A percentile compares a stretch with the other conserved stretches of the same genome.
These are phyloP conservation scores for Trypanosoma caninum DNA, from an alignment of 208 protist species.

Conservation along the genomic window DNA sequence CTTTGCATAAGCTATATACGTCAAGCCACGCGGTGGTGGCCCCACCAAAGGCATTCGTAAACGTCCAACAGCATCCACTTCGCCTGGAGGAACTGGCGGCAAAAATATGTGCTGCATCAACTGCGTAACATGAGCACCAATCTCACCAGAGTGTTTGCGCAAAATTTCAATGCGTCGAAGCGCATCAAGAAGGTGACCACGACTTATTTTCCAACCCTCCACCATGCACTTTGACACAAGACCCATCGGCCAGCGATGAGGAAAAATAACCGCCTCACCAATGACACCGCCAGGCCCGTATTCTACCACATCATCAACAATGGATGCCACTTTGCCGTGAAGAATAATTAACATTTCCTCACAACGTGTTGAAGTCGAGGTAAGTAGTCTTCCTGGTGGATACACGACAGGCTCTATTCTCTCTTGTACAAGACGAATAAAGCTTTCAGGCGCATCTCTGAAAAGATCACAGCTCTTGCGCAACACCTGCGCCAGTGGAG, in stretches of 20 bases:
- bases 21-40: slow-evolving; percentile 39
- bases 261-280: slow-evolving; percentile 73
- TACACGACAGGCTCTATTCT: slow-evolving; percentile 79
- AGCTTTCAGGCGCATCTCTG: slow-evolving; percentile 44
- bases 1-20: slow-evolving; percentile 58
- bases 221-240: slow-evolving; percentile 78
- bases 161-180: slow-evolving; percentile 61
- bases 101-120: slow-evolving; percentile 70
- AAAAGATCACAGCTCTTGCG: slow-evolving; percentile 65
- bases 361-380: slow-evolving; percentile 67
- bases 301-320: slow-evolving; percentile 58
- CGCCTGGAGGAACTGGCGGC: slow-evolving; percentile 52
- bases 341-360: slow-evolving; percentile 72
- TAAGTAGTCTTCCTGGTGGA: slow-evolving; percentile 62
- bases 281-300: slow-evolving; percentile 76
- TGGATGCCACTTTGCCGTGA: slow-evolving; percentile 51
- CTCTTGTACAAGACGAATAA: slow-evolving; percentile 81
- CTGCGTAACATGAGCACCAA: slow-evolving; percentile 44
- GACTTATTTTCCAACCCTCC: slow-evolving; percentile 79
- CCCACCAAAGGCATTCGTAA: slow-evolving; percentile 69
- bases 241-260: slow-evolving; percentile 79
- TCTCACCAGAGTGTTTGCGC: slow-evolving; percentile 65
- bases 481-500: slow-evolving; percentile 54
- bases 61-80: slow-evolving; percentile 63
- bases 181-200: slow-evolving; percentile 53